Conservation (phyloP, 192 early-diverging fungal species). For the Podila clonocystis region DNA sequence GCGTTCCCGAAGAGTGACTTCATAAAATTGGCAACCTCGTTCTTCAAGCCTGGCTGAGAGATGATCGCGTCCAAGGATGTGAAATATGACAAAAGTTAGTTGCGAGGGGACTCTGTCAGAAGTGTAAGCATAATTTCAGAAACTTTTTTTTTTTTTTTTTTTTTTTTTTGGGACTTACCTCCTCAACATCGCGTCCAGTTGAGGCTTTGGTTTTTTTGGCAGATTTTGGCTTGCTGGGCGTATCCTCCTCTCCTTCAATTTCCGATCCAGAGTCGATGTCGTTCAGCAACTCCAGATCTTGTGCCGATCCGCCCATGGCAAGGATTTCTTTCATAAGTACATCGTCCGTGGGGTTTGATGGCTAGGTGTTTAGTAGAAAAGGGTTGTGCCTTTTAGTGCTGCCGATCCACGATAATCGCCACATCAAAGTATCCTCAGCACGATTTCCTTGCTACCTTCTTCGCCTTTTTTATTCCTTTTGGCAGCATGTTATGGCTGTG, state of each 20-base stretch:
- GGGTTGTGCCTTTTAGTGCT: no score
- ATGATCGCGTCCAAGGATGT: no score
- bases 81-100: no score
- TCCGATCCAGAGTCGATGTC: constrained; percentile 44
- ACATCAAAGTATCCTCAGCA: no score
- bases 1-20: constrained; percentile 43
- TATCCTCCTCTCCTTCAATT: constrained; percentile 11
- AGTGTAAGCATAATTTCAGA: background rate
- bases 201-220: constrained; percentile 5
- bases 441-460: no score
- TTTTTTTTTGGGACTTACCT: no score
- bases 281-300: constrained; percentile 34
- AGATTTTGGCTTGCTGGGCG: background rate
- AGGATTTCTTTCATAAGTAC: constrained; percentile 40
- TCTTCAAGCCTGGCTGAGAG: constrained; percentile 31
- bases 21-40: constrained; percentile 44
- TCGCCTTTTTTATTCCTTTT: no score
- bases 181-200: background rate
- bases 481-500: no score
- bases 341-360: constrained; percentile 1
- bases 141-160: background rate
- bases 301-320: constrained; percentile 41
- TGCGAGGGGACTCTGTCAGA: no score
- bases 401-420: no score
- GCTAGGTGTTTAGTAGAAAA: no score